phyloP scores from a whole-genome alignment of 345 rosid genomes.

The Rubroshorea leprosula region DNA sequence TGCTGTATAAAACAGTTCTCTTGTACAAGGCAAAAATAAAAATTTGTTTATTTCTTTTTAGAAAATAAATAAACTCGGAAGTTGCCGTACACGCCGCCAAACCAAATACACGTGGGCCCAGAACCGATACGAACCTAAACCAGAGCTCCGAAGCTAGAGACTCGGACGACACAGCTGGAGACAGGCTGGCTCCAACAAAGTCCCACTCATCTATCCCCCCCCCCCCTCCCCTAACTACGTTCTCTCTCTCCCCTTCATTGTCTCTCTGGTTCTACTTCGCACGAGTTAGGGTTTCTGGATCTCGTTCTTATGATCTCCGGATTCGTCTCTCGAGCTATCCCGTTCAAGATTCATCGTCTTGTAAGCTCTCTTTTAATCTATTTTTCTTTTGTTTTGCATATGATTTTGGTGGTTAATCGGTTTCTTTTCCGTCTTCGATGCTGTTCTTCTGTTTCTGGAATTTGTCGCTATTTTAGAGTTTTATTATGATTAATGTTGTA shows the following conservation, averaged over 20 bases:
- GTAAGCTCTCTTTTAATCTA: constrained; percentile 47
- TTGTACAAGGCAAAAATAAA: neutral
- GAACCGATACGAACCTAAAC: constrained; percentile 14
- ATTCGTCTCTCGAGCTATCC: constrained; percentile 19
- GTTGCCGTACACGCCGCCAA: constrained; percentile 41
- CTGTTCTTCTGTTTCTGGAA: neutral
- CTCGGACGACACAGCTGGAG: constrained; percentile 86
- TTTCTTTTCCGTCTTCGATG: neutral
- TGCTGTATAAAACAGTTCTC: too few species aligned
- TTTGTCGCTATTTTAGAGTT: neutral
- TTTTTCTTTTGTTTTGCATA: constrained; percentile 8
- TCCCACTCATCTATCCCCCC: constrained; percentile 65
- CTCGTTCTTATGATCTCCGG: constrained; percentile 14
- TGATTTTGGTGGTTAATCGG: neutral
- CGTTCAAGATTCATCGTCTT: constrained; percentile 47
- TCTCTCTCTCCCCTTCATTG: constrained; percentile 11
- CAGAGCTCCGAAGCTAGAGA: constrained; percentile 36
- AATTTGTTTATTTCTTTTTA: neutral
- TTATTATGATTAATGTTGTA: neutral
- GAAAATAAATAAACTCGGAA: constrained; percentile 15
- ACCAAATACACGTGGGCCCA: constrained; percentile 34
- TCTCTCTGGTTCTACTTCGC: constrained; percentile 4
- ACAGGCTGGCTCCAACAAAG: constrained; percentile 99
- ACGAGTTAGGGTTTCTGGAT: constrained; percentile 44
- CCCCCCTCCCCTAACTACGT: constrained; percentile 41